Evolutionary conservation across 345 rosid species (phyloP).

Genomic region (Gossypium australe): DNA sequence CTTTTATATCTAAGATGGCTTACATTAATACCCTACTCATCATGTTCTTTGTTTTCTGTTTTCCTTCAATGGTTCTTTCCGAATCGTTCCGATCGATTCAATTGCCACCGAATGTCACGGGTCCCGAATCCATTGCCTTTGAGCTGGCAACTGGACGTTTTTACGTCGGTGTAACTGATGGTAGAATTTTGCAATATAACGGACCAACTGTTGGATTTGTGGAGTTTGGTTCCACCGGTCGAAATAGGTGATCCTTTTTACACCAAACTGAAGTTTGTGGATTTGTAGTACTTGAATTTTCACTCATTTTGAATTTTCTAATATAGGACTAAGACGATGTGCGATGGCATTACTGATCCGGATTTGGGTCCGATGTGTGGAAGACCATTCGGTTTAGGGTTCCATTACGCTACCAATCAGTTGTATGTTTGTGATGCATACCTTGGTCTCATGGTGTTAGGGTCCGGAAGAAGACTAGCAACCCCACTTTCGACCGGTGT

Average conservation of each 20-base stretch:
- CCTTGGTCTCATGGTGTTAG: conserved; percentile 14
- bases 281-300: not conserved
- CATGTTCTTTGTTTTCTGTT: not conserved
- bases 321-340: conserved; percentile 1
- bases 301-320: not conserved
- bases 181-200: conserved; percentile 8
- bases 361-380: conserved; percentile 1
- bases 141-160: not conserved
- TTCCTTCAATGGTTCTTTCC: not conserved
- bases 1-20: not conserved
- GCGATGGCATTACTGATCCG: conserved; percentile 2
- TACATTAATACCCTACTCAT: not conserved
- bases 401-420: not conserved
- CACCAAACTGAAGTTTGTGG: not conserved
- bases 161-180: conserved; percentile 1
- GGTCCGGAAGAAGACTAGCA: conserved; percentile 11
- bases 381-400: conserved; percentile 8
- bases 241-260: not conserved
- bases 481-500: conserved; percentile 7
- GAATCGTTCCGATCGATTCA: not conserved
- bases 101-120: not conserved
- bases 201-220: not conserved
- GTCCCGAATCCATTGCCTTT: conserved; percentile 9
- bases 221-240: not conserved
- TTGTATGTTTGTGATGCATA: conserved; percentile 22